Evolutionary conservation across 2,329 filamentous ascomycete species (phyloP).

Genomic region (Aspergillus phoenicis): DNA sequence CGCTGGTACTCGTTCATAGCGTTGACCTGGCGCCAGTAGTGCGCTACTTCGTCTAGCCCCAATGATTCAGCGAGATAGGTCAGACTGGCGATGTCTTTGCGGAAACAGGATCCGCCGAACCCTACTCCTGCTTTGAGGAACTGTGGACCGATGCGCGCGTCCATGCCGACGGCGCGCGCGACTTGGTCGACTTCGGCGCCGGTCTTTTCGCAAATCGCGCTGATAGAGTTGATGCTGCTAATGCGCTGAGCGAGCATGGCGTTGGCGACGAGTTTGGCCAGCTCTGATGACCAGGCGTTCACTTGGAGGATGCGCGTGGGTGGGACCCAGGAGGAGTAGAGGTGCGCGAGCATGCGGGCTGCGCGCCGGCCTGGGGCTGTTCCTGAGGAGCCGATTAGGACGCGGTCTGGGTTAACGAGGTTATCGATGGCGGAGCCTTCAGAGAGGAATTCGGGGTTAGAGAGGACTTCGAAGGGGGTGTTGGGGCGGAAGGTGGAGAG

Average conservation of each 20-base stretch:
- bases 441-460: conserved; percentile 79
- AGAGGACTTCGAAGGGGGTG: conserved; percentile 72
- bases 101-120: conserved; percentile 80
- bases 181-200: conserved; percentile 77
- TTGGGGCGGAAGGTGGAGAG: conserved; percentile 54
- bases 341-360: conserved; percentile 62
- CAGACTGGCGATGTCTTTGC: conserved; percentile 75
- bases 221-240: conserved; percentile 78
- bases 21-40: conserved; percentile 75
- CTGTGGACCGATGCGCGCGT: conserved; percentile 70
- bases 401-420: conserved; percentile 69
- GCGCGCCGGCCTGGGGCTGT: conserved; percentile 64
- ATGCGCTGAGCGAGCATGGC: conserved; percentile 79
- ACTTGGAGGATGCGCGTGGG: conserved; percentile 68
- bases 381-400: conserved; percentile 71
- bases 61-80: conserved; percentile 73
- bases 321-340: conserved; percentile 74
- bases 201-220: conserved; percentile 75
- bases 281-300: conserved; percentile 76
- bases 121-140: conserved; percentile 76
- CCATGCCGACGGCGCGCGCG: conserved; percentile 66
- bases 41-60: conserved; percentile 69
- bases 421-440: conserved; percentile 75
- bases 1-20: conserved; percentile 77
- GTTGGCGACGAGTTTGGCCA: conserved; percentile 78